These are phyloP conservation scores for Pseudohalonectria lignicola DNA, from an alignment of 2,329 filamentous ascomycete genomes.

Conservation along the genomic window DNA sequence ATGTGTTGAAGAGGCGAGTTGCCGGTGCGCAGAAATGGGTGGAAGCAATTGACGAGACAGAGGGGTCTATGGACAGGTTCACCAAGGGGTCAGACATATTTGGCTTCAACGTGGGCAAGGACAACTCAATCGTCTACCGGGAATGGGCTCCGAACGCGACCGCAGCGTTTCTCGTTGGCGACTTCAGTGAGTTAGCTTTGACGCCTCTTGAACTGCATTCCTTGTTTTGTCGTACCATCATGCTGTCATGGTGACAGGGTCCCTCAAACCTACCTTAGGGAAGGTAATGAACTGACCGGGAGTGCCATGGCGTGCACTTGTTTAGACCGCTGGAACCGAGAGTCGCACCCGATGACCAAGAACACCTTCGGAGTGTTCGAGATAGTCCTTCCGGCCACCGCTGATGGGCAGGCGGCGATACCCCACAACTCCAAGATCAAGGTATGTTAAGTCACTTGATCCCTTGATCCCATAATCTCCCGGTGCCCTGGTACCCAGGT, in stretches of 20 bases:
- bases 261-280: too few relatives aligned
- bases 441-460: constrained; percentile 51
- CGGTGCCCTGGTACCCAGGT: too few relatives aligned
- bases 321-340: constrained; percentile 77
- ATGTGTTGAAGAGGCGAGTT: constrained; percentile 65
- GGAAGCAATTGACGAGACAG: constrained; percentile 65
- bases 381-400: constrained; percentile 59
- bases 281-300: too few relatives aligned
- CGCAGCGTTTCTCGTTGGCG: constrained; percentile 77
- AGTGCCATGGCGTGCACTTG: too few relatives aligned
- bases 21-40: constrained; percentile 79
- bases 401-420: constrained; percentile 65
- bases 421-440: constrained; percentile 94
- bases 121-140: constrained; percentile 80
- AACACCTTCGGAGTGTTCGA: constrained; percentile 81
- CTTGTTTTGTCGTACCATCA: too few relatives aligned
- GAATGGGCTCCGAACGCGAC: constrained; percentile 94
- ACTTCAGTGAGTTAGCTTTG: constrained; percentile 64
- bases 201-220: background rate
- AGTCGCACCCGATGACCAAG: constrained; percentile 78
- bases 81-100: constrained; percentile 78
- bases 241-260: too few relatives aligned
- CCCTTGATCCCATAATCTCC: too few relatives aligned
- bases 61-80: constrained; percentile 88
- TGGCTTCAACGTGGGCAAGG: constrained; percentile 69